Percentiles rank a stretch among this genome's conserved stretches.
phyloP scores from a whole-genome alignment of 164 flowering plant species.

The Warburgia ugandensis region DNA sequence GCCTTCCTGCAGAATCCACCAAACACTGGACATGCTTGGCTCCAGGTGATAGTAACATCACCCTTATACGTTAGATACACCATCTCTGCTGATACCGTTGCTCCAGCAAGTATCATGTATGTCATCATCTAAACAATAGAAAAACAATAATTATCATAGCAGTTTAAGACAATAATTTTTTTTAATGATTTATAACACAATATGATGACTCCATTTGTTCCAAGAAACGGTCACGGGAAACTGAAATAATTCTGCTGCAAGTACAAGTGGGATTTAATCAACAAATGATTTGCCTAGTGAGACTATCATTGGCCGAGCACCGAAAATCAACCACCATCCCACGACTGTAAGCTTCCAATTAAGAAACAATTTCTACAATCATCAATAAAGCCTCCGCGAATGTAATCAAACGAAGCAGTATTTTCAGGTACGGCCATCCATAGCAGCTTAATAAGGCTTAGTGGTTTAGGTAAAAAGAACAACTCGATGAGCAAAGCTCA shows the following conservation, averaged over 20 bases:
- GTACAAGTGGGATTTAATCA: neutral
- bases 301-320: too few relatives aligned
- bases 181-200: too few relatives aligned
- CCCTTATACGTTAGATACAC: slow-evolving; percentile 65
- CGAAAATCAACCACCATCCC: too few relatives aligned
- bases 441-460: too few relatives aligned
- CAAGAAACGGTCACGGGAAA: neutral
- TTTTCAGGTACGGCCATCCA: too few relatives aligned
- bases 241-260: neutral
- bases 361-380: too few relatives aligned
- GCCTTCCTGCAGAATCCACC: slow-evolving; percentile 59
- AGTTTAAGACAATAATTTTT: neutral
- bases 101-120: slow-evolving; percentile 67
- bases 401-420: too few relatives aligned
- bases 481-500: too few relatives aligned
- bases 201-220: neutral
- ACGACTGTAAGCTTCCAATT: too few relatives aligned
- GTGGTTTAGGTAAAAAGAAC: too few relatives aligned
- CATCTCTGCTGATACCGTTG: slow-evolving; percentile 60
- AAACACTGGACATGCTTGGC: slow-evolving; percentile 45
- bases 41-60: slow-evolving; percentile 58
- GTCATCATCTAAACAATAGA: slow-evolving; percentile 43
- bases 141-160: neutral
- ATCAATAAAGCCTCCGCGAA: too few relatives aligned
- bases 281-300: neutral